A percentile compares a stretch with the other conserved stretches of the same genome.
phyloP scores from a whole-genome alignment of 2,329 filamentous ascomycete genomes.

The Claviceps sorghi region DNA sequence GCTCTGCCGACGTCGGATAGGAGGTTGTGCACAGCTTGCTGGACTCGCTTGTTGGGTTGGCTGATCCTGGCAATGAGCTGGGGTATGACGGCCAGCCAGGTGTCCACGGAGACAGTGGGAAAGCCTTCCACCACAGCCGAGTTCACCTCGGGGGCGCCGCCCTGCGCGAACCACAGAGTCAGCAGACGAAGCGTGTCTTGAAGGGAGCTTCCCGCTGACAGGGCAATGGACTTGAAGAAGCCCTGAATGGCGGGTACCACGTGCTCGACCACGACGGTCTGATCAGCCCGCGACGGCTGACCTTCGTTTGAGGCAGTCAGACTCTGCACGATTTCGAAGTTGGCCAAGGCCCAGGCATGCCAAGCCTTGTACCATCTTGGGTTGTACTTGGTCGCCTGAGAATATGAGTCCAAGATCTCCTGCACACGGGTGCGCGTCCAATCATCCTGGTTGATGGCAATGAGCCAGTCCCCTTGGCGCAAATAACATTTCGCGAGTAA shows the following conservation, averaged over 20 bases:
- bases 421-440: slow-evolving; percentile 79
- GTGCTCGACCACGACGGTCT: slow-evolving; percentile 62
- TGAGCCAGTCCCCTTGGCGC: slow-evolving; percentile 92
- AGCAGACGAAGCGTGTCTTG: slow-evolving; percentile 88
- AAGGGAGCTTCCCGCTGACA: slow-evolving; percentile 82
- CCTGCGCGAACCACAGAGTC: slow-evolving; percentile 93
- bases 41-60: slow-evolving; percentile 77
- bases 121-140: slow-evolving; percentile 81
- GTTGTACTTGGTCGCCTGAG: slow-evolving; percentile 84
- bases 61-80: slow-evolving; percentile 96
- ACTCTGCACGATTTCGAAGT: slow-evolving; percentile 93
- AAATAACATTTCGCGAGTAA: slow-evolving; percentile 91
- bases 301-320: slow-evolving; percentile 53
- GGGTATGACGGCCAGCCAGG: slow-evolving; percentile 96
- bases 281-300: slow-evolving; percentile 30
- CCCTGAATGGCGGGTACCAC: slow-evolving; percentile 89
- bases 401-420: slow-evolving; percentile 83
- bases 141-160: slow-evolving; percentile 77
- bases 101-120: slow-evolving; percentile 83
- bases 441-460: slow-evolving; percentile 67
- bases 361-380: slow-evolving; percentile 96
- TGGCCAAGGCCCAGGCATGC: slow-evolving; percentile 96
- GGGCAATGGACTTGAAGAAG: slow-evolving; percentile 92
- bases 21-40: slow-evolving; percentile 81
- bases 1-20: slow-evolving; percentile 84